Evolutionary conservation across 2,329 filamentous ascomycete species (phyloP), one percentile per base, ranked within the genome.

Genomic region (Exophiala oligosperma): DNA sequence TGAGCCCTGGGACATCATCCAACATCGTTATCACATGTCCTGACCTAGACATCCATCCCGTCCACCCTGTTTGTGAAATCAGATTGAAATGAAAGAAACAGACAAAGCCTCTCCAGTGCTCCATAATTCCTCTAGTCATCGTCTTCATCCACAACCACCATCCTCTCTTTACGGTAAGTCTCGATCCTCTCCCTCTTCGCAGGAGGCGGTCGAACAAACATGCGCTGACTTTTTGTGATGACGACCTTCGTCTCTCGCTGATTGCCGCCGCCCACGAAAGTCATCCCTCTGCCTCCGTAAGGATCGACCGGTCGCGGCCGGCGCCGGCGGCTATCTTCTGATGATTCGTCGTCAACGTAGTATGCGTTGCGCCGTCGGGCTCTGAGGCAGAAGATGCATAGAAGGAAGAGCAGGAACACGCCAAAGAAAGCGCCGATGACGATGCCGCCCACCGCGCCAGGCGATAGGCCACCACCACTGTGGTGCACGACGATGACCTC

Each of bases 131-230:
- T 17, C 24, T 40, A 11, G 56, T 43, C 56, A 47, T 62, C 59
- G 23, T 59, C 57, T 9, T 55, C 50, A 6, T 48, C 57, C 29
- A 61, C 55, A 44, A 63, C 52, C 17, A 61, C 61, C 66, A 81
- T 87, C 58, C 72, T 82, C 35, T 74, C 87, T 23, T 79, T 88
- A 40, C 70, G 87, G 60, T 81, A 82, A 52, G 75, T 88, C 58
- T 82, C 85, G 64, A 77, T 87, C 53, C 81, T 86, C 64, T 82
- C 83, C 12, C 67, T 77, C 3, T 68, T 71, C 4, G 72, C 74
- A 17, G 76, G 74, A 49, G 75, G 78, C 44, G 79, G 81, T 28
- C 61, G 49, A 14, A 63, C 35, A 28, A 63, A 63, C 14, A 52
- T 54, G 26, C 57, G 53, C 41, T 60, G 52, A 12, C 37, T 54